phyloP scores from a whole-genome alignment of 2,329 filamentous ascomycete genomes.

The Metarhizium sp. region DNA sequence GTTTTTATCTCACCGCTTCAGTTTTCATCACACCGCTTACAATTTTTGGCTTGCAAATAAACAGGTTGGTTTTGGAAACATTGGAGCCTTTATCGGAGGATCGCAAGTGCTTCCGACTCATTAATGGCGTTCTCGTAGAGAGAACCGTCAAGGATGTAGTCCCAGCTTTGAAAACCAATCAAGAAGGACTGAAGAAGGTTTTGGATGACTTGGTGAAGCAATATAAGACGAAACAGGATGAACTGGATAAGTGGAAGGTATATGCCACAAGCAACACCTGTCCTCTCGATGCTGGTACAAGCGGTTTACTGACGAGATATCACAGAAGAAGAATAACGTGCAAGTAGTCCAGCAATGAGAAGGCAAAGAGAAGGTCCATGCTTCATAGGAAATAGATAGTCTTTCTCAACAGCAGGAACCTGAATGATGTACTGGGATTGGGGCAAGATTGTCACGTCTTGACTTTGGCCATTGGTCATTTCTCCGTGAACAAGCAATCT shows the following conservation, averaged over 20 bases:
- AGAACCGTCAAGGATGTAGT: conserved; percentile 88
- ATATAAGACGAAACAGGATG: conserved; percentile 89
- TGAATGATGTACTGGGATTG: not conserved
- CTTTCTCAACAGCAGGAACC: not conserved
- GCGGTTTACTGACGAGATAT: not conserved
- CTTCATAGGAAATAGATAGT: not conserved
- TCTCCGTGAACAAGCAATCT: not conserved
- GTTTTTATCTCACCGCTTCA: conserved; percentile 28
- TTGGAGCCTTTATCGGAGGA: conserved; percentile 71
- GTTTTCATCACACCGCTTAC: conserved; percentile 27
- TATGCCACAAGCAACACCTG: conserved; percentile 16
- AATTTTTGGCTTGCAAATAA: conserved; percentile 5
- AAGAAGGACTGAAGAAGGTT: conserved; percentile 87
- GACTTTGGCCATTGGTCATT: not conserved
- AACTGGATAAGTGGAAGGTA: conserved; percentile 98
- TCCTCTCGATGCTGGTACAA: not conserved
- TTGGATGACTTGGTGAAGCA: conserved; percentile 92
- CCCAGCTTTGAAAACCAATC: conserved; percentile 85
- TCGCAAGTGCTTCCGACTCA: conserved; percentile 97
- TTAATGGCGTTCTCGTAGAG: conserved; percentile 94
- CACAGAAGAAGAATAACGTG: conserved; percentile 80
- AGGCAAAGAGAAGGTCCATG: conserved; percentile 8
- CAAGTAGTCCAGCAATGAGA: conserved; percentile 70
- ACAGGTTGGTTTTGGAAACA: conserved; percentile 87
- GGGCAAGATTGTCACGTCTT: not conserved